Conservation (phyloP, 2,329 filamentous ascomycete genomes). For the Monosporascus cannonballus region DNA sequence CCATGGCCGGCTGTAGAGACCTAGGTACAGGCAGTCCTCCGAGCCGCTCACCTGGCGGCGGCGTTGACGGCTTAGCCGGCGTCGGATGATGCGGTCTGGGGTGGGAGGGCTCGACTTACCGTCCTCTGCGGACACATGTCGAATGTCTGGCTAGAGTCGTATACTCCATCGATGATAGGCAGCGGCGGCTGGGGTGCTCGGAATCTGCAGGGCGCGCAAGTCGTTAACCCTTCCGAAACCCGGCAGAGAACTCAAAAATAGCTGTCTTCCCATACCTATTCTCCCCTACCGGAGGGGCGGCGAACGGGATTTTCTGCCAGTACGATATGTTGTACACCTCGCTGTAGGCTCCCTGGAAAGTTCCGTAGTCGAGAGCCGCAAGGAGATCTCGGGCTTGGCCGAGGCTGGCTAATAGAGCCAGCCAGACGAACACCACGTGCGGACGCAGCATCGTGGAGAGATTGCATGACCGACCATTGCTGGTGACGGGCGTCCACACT, state of each 20-base stretch:
- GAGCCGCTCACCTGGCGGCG: conserved; percentile 37
- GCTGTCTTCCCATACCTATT: conserved; percentile 28
- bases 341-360: conserved; percentile 47
- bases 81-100: neutral
- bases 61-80: neutral
- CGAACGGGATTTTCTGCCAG: conserved; percentile 56
- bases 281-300: conserved; percentile 48
- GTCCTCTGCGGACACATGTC: conserved; percentile 54
- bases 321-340: conserved; percentile 49
- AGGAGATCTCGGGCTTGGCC: conserved; percentile 23
- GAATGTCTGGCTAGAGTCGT: conserved; percentile 48
- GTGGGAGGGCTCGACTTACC: conserved; percentile 20
- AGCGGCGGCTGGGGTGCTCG: conserved; percentile 52
- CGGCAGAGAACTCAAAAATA: too few relatives aligned
- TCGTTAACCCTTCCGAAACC: neutral
- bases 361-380: conserved; percentile 40
- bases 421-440: neutral
- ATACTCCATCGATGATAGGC: conserved; percentile 40
- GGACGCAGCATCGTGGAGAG: neutral
- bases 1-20: conserved; percentile 55
- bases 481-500: neutral
- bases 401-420: conserved; percentile 1
- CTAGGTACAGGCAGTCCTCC: conserved; percentile 58
- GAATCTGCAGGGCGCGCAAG: conserved; percentile 35
- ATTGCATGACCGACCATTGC: neutral